Percentiles rank a stretch among this genome's conserved stretches.
Conservation (phyloP, 2,329 filamentous ascomycete species). For the Anthostomella pinea region DNA sequence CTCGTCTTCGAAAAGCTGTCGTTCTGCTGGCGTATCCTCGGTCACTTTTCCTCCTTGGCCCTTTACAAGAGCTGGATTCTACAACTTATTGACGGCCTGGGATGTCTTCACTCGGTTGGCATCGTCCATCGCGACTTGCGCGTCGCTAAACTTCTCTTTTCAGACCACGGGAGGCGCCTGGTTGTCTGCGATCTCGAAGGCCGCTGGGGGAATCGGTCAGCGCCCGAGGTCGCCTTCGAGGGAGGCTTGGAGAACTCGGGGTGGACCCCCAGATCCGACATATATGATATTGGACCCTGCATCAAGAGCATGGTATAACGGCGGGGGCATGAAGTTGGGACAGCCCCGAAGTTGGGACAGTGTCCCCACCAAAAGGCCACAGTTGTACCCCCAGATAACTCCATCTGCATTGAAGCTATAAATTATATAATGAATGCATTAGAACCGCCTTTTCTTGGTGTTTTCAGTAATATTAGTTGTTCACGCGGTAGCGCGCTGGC, state of each 20-base stretch:
- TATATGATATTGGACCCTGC: conserved; percentile 25
- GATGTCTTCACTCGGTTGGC: conserved; percentile 23
- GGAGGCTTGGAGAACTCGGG: conserved; percentile 13
- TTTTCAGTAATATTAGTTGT: too few species aligned
- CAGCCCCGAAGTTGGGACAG: too few species aligned
- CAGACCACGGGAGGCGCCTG: conserved; percentile 14
- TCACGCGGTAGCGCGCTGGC: too few species aligned
- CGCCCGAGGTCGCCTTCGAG: conserved; percentile 23
- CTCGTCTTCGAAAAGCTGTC: conserved; percentile 25
- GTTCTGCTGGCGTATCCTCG: conserved; percentile 4
- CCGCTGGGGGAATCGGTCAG: conserved; percentile 24
- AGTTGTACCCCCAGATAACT: too few species aligned
- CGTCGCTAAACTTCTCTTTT: conserved; percentile 26
- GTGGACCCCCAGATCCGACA: conserved; percentile 21
- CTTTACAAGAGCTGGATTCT: conserved; percentile 24
- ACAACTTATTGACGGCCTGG: conserved; percentile 22
- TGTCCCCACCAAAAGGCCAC: too few species aligned
- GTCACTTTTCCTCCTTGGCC: conserved; percentile 6
- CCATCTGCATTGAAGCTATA: too few species aligned
- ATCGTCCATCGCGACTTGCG: conserved; percentile 28
- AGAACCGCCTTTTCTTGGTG: too few species aligned
- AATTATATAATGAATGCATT: too few species aligned
- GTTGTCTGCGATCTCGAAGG: conserved; percentile 27
- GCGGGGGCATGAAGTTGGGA: too few species aligned
- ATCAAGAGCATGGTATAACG: conserved; percentile 29